Evolutionary conservation across 202 grass and related monocot species (phyloP).

Genomic region (Schoenoplectus triqueter): DNA sequence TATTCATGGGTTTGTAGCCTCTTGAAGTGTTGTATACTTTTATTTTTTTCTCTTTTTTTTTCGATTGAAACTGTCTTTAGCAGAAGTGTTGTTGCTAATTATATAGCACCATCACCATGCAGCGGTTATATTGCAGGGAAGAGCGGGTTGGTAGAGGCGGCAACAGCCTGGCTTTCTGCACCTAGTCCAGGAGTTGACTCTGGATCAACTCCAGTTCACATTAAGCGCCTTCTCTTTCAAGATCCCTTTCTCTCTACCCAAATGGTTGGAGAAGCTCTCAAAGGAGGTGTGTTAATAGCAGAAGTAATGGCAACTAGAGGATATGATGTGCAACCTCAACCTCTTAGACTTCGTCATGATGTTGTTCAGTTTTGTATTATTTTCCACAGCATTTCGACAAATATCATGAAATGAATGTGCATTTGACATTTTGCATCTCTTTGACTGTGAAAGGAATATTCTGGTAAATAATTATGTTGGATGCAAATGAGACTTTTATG

Average conservation of each 20-base stretch:
- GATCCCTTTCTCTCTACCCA: slow-evolving; percentile 82
- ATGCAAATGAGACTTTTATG: no score
- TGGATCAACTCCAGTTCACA: slow-evolving; percentile 76
- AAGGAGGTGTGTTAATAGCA: slow-evolving; percentile 89
- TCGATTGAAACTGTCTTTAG: no score
- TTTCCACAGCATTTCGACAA: slow-evolving; percentile 19
- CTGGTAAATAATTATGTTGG: no score
- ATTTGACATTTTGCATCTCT: background rate
- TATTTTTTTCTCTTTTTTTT: no score
- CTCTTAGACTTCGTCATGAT: slow-evolving; percentile 63
- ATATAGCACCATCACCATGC: slow-evolving; percentile 43
- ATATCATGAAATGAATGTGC: background rate
- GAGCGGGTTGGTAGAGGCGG: slow-evolving; percentile 65
- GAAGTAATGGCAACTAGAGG: slow-evolving; percentile 82
- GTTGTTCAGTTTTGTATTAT: slow-evolving; percentile 68
- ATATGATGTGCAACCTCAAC: slow-evolving; percentile 78
- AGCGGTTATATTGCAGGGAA: slow-evolving; percentile 81
- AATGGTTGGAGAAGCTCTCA: slow-evolving; percentile 93
- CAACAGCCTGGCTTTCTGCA: slow-evolving; percentile 78
- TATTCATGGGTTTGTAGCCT: no score
- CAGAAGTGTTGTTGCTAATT: no score
- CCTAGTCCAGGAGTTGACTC: slow-evolving; percentile 87
- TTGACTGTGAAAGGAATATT: no score
- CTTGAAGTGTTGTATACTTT: no score
- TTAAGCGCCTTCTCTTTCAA: slow-evolving; percentile 82